Evolutionary conservation across 208 protist genomes (phyloP).

Genomic region (Trypanosoma mega): DNA sequence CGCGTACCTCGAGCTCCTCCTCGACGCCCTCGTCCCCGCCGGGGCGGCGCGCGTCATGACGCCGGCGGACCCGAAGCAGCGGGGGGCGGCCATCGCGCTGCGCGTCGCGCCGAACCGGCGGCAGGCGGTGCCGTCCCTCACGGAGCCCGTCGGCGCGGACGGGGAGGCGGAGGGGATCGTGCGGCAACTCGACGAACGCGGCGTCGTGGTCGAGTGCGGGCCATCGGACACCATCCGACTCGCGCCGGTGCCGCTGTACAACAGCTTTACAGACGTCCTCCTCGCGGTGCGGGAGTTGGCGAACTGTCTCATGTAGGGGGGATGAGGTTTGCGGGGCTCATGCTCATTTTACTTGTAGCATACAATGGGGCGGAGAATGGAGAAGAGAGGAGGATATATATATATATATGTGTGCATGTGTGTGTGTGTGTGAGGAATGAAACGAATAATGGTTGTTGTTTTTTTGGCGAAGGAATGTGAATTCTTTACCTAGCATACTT

Average conservation of each 20-base stretch:
- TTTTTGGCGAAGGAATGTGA: not conserved
- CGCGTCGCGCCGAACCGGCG: constrained; percentile 63
- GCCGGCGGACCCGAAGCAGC: constrained; percentile 62
- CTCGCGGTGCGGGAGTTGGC: constrained; percentile 51
- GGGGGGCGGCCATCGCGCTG: constrained; percentile 91
- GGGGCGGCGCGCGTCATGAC: constrained; percentile 84
- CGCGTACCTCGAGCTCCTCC: constrained; percentile 88
- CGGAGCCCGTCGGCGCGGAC: constrained; percentile 22
- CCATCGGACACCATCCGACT: constrained; percentile 71
- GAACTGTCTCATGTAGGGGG: constrained; percentile 30
- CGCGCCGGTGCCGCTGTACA: constrained; percentile 91
- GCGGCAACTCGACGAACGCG: constrained; percentile 41
- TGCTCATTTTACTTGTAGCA: no score
- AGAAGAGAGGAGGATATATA: not conserved
- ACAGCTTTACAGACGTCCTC: constrained; percentile 89
- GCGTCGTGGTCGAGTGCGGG: constrained; percentile 57
- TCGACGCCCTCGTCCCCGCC: constrained; percentile 61
- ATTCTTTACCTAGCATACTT: no score
- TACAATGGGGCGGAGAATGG: no score
- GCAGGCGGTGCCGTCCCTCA: constrained; percentile 8
- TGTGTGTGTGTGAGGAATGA: not conserved
- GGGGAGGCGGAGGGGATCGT: constrained; percentile 51
- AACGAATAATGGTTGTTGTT: not conserved
- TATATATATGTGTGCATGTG: constrained; percentile 4
- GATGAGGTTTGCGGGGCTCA: not conserved